Evolutionary conservation across 768 basidiomycete species (phyloP), one percentile per base, ranked within the genome.

Genomic region (Pisolithus tinctorius): DNA sequence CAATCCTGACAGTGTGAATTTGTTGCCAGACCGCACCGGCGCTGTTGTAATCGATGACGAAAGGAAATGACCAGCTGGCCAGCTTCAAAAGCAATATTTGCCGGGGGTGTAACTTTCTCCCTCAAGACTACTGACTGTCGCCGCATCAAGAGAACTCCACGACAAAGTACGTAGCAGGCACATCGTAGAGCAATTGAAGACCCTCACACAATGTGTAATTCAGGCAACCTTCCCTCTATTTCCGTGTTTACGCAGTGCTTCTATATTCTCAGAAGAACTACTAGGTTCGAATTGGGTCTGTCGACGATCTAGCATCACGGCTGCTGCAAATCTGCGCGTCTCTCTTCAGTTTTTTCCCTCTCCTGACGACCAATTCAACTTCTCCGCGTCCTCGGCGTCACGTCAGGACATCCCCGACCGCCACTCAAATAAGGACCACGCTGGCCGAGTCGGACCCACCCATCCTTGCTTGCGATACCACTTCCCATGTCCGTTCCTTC

Each of bases 291-390:
- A 45, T 42, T 25, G 31, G n/a, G 48, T 42, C 30, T 49, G 45
- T 54, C 40, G 53, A 54, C 55, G 47, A 57, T 57, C 56, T 46
- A 47, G 45, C 46, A 50, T 55, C 61, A 55, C 44, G 34, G 54
- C 42, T 52, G 30, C 47, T 68, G 66, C 66, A 67, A 66, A 69
- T 67, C 66, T 39, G 58, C 55, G 45, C 57, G 1, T 54, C 53
- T 39, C n/a, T 47, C 20, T 4, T 29, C 48, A 30, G 30, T 29
- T 17, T 54, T 57, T 55, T 63, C 57, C 63, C 58, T 53, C 52
- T 56, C 60, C 51, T 68, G 64, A 64, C 63, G 25, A 69, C 66
- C 65, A 69, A 56, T 60, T 60, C 58, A 66, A 68, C 60, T 54
- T 63, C 7, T 61, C 67, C 65, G 34, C 34, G 13, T 64, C 63